Conservation (phyloP, 2,329 filamentous ascomycete species). For the Trichophyton equinum region DNA sequence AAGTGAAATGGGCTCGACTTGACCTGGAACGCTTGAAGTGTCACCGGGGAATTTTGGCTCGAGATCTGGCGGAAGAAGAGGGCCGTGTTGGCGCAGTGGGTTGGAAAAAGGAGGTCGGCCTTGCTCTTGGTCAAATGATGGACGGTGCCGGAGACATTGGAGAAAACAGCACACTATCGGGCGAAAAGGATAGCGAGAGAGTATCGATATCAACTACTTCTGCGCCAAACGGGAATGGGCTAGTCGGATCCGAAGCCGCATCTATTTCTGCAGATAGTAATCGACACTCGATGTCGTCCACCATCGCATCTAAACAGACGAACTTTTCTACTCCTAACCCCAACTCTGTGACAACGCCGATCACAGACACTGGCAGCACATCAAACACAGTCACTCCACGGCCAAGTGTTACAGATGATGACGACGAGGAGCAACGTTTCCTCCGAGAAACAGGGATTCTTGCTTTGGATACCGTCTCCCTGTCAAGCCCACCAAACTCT, state of each 20-base stretch:
- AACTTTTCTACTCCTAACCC: not conserved
- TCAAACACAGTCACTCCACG: conserved; percentile 21
- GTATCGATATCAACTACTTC: not conserved
- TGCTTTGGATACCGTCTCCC: conserved; percentile 29
- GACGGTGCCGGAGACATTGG: conserved; percentile 10
- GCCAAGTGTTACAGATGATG: conserved; percentile 43
- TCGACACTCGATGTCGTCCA: not conserved
- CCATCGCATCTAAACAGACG: not conserved
- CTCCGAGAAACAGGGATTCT: conserved; percentile 56
- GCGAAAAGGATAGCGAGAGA: not conserved
- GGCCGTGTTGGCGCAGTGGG: conserved; percentile 6
- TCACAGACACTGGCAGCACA: conserved; percentile 11
- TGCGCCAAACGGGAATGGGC: not conserved
- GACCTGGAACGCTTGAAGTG: conserved; percentile 88
- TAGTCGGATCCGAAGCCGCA: not conserved
- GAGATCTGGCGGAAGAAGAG: conserved; percentile 72
- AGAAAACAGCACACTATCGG: not conserved
- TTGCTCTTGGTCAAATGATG: conserved; percentile 21
- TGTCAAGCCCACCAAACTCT: conserved; percentile 16
- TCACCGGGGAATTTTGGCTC: conserved; percentile 72
- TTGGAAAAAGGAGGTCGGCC: conserved; percentile 2
- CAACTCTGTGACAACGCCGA: conserved; percentile 12
- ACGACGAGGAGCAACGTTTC: conserved; percentile 46
- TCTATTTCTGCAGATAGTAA: not conserved
- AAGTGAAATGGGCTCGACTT: conserved; percentile 85